phyloP scores from a whole-genome alignment of 2,329 filamentous ascomycete genomes.

The Purpureocillium lavendulum region DNA sequence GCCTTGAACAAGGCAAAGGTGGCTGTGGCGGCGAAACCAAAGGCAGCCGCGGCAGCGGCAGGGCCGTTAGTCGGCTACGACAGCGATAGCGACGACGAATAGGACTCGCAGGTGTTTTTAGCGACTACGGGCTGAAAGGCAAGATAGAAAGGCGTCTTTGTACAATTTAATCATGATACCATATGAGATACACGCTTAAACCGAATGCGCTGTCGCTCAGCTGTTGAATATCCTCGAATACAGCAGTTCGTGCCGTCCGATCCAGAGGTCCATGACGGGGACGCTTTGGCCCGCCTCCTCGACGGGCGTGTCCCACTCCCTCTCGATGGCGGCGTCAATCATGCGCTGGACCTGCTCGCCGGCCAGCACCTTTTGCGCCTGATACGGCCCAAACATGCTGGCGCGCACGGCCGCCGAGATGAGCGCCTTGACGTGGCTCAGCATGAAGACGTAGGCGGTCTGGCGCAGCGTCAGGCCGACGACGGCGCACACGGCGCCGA shows the following conservation, averaged over 20 bases:
- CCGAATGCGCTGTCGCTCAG: constrained; percentile 25
- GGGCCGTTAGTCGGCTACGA: constrained; percentile 83
- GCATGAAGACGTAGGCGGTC: constrained; percentile 66
- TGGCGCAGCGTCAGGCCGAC: constrained; percentile 53
- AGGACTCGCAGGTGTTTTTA: constrained; percentile 18
- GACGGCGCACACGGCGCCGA: constrained; percentile 57
- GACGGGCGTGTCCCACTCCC: constrained; percentile 49
- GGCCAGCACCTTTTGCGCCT: constrained; percentile 66
- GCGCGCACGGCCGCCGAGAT: constrained; percentile 70
- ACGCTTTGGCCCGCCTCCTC: constrained; percentile 67
- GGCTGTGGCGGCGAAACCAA: constrained; percentile 44
- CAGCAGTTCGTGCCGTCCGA: constrained; percentile 72
- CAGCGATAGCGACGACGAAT: constrained; percentile 72
- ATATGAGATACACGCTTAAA: constrained; percentile 5
- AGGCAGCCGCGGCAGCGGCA: constrained; percentile 40
- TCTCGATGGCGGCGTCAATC: constrained; percentile 48
- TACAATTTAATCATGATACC: constrained; percentile 22
- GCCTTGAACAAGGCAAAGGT: constrained; percentile 58
- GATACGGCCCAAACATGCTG: constrained; percentile 72
- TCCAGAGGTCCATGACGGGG: constrained; percentile 74
- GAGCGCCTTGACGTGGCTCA: constrained; percentile 68
- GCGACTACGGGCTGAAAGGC: too few relatives aligned
- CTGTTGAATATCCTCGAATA: constrained; percentile 87
- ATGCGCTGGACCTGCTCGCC: constrained; percentile 46
- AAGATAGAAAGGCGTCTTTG: constrained; percentile 12